Conservation (phyloP, 2,329 filamentous ascomycete species). For the Zasmidium angulare region DNA sequence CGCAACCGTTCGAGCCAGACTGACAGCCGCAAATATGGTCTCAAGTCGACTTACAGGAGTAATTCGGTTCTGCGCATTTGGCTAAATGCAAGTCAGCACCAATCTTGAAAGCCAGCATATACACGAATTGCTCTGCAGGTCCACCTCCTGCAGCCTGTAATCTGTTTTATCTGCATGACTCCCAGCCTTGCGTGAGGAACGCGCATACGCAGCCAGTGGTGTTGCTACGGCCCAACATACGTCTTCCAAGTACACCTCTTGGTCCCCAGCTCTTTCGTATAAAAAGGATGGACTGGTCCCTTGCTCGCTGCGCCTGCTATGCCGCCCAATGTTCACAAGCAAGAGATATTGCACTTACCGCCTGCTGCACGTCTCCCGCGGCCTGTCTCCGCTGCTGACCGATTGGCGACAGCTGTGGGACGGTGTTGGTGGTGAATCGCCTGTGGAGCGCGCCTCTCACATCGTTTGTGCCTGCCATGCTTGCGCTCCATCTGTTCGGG, state of each 20-base stretch:
- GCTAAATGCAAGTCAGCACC: constrained; percentile 11
- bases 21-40: not conserved
- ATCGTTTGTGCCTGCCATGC: constrained; percentile 58
- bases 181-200: too few relatives aligned
- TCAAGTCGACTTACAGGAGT: constrained; percentile 64
- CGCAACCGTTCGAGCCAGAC: not conserved
- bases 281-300: not conserved
- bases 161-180: too few relatives aligned
- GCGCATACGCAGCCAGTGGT: too few relatives aligned
- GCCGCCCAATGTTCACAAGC: not conserved
- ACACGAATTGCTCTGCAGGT: not conserved
- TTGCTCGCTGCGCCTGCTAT: not conserved
- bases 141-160: not conserved
- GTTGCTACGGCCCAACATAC: too few relatives aligned
- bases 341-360: constrained; percentile 29
- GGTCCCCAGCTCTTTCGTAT: not conserved
- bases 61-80: constrained; percentile 60
- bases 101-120: not conserved
- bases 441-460: constrained; percentile 77
- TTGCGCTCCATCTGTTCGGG: constrained; percentile 33
- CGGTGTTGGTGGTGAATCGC: constrained; percentile 89
- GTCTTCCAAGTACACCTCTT: not conserved
- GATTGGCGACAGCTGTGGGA: constrained; percentile 65
- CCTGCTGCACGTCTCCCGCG: constrained; percentile 45
- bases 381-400: constrained; percentile 56